Evolutionary conservation across 2,329 filamentous ascomycete genomes (phyloP).

Genomic region (Hymenoscyphus albidus): DNA sequence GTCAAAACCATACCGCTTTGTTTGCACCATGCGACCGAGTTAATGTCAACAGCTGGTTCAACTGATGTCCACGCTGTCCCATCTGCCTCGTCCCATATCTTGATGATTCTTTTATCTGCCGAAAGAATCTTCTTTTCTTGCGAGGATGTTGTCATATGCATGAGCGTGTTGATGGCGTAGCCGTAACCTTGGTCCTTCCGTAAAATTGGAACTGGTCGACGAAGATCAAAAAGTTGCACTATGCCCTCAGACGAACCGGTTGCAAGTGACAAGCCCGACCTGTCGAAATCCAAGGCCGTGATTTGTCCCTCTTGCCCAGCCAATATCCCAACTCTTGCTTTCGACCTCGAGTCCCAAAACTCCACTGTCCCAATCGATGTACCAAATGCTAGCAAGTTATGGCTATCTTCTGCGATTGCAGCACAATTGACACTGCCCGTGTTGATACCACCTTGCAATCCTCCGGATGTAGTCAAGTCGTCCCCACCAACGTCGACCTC

Average conservation of each 20-base stretch:
- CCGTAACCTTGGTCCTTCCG: slow-evolving; percentile 96
- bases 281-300: slow-evolving; percentile 82
- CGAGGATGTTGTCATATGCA: slow-evolving; percentile 65
- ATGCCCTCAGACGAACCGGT: slow-evolving; percentile 86
- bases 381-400: slow-evolving; percentile 88
- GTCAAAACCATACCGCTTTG: slow-evolving; percentile 93
- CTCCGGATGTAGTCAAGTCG: slow-evolving; percentile 62
- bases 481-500: slow-evolving; percentile 87
- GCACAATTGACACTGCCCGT: slow-evolving; percentile 84
- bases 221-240: slow-evolving; percentile 86
- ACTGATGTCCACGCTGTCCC: slow-evolving; percentile 93
- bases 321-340: slow-evolving; percentile 75
- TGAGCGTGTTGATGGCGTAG: slow-evolving; percentile 82
- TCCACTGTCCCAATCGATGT: slow-evolving; percentile 94
- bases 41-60: slow-evolving; percentile 90
- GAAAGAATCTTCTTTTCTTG: slow-evolving; percentile 86
- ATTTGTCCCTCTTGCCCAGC: slow-evolving; percentile 67
- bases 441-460: slow-evolving; percentile 79
- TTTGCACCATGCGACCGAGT: slow-evolving; percentile 88
- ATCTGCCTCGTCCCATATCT: slow-evolving; percentile 83
- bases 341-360: slow-evolving; percentile 89
- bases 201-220: slow-evolving; percentile 78
- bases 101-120: slow-evolving; percentile 92
- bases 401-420: slow-evolving; percentile 80
- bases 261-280: slow-evolving; percentile 77